Evolutionary conservation across 345 rosid genomes (phyloP), one percentile per base, ranked within the genome.

Genomic region (Corymbia maculata): DNA sequence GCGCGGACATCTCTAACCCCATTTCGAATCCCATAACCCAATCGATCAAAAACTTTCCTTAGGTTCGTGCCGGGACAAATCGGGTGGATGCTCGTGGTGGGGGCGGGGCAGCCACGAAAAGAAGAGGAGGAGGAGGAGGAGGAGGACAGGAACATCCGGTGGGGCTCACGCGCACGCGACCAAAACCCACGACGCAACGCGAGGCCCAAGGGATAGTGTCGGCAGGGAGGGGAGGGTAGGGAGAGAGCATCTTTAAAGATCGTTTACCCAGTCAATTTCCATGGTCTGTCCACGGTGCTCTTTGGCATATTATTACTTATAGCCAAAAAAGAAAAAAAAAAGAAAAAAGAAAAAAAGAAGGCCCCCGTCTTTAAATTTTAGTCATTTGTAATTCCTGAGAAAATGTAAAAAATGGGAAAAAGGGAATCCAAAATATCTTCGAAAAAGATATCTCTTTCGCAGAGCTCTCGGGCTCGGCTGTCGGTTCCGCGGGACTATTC

Each of bases 91-190:
- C 24, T 70, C 9, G 42, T 6, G 80, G 80, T 32, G 47, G 80
- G 80, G 44, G 45, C 22, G 13, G 45, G 42, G 12, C 79, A 32
- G 42, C 79, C 0, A 15, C 42, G 79, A 30, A 8, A 4, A 2
- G 53, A 51, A 16, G 53, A 14, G 53, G 53, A 51, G 53, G 53
- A 13, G 52, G 75, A 0, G 1, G 19, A 13, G 75, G 80, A 32
- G 24, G 24, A 9, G 4, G 45, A 32, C 24, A 36, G 82, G 82
- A 75, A 19, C 26, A 5, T 21, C 5, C 0, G 0, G 82, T 19
- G 49, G 82, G 82, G 82, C 49, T 75, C 82, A 75, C 19, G 13
- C 14, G 49, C 82, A 75, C 82, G 82, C 82, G 12, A 42, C 82
- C 49, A 10, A 5, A 9, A 75, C 49, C 82, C 82, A 21, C 49